Percentiles rank a stretch among this genome's conserved stretches.
Evolutionary conservation across 441 rosid genomes (phyloP).

Genomic region (Rhodomyrtus psidioides): DNA sequence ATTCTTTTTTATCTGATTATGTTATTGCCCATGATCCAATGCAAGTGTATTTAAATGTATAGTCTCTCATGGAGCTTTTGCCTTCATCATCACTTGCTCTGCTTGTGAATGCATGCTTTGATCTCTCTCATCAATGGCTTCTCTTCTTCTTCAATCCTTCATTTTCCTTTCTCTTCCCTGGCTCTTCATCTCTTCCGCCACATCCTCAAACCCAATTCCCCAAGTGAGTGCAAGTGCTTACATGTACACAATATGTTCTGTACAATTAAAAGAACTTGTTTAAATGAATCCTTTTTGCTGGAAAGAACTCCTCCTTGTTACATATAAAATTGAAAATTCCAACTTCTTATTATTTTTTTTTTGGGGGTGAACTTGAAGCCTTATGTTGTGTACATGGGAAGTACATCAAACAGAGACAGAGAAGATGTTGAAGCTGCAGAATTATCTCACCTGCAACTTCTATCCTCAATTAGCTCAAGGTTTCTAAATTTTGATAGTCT

Average conservation of each 20-base stretch:
- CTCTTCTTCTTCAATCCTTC: conserved; percentile 17
- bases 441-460: conserved; percentile 38
- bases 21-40: not conserved
- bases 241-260: not conserved
- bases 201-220: conserved; percentile 25
- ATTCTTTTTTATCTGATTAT: conserved; percentile 4
- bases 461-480: conserved; percentile 59
- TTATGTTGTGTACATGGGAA: conserved; percentile 84
- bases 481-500: not conserved
- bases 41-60: not conserved
- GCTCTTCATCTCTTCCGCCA: conserved; percentile 5
- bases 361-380: conserved; percentile 16
- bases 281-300: not conserved
- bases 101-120: not conserved
- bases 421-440: conserved; percentile 21
- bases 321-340: not conserved
- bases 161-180: conserved; percentile 11
- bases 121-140: conserved; percentile 26
- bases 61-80: not conserved
- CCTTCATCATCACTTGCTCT: not conserved
- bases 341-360: not conserved
- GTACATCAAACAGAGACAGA: conserved; percentile 21
- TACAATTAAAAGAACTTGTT: not conserved
- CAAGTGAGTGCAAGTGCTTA: conserved; percentile 19
- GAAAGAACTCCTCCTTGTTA: not conserved